Conservation (phyloP, 768 basidiomycete species). For the Dacryopinax spathularia region DNA sequence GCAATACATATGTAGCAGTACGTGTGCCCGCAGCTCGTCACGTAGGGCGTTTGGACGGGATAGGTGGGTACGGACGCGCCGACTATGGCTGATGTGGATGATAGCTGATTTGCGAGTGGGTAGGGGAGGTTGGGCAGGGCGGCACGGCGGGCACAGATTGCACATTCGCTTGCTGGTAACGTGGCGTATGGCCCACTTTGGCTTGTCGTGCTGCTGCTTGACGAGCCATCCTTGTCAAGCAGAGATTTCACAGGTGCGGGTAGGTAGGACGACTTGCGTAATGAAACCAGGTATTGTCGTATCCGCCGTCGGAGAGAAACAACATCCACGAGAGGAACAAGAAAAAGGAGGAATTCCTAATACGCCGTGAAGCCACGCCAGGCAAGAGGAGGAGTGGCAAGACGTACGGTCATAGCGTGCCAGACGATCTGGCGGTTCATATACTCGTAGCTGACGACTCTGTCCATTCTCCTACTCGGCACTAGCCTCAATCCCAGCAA, state of each 20-base stretch:
- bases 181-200: conserved; percentile 48
- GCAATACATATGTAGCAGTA: conserved; percentile 94
- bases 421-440: conserved; percentile 99
- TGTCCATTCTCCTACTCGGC: conserved; percentile 54
- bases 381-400: neutral
- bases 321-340: conserved; percentile 70
- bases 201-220: conserved; percentile 1
- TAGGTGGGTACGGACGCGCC: conserved; percentile 31
- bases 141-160: conserved; percentile 74
- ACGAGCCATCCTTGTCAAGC: neutral
- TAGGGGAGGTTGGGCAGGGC: conserved; percentile 19
- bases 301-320: conserved; percentile 47
- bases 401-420: conserved; percentile 88
- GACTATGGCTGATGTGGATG: conserved; percentile 33
- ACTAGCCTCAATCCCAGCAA: conserved; percentile 59
- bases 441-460: conserved; percentile 92
- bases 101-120: conserved; percentile 12
- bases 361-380: conserved; percentile 4
- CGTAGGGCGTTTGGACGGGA: conserved; percentile 69
- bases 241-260: neutral
- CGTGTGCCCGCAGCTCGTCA: conserved; percentile 66
- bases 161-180: conserved; percentile 64
- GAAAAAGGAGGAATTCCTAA: conserved; percentile 89
- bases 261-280: neutral
- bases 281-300: conserved; percentile 3